Percentiles rank a stretch among this genome's conserved stretches.
Evolutionary conservation across 2,329 filamentous ascomycete species (phyloP).

Genomic region (Verticillium dahliae): DNA sequence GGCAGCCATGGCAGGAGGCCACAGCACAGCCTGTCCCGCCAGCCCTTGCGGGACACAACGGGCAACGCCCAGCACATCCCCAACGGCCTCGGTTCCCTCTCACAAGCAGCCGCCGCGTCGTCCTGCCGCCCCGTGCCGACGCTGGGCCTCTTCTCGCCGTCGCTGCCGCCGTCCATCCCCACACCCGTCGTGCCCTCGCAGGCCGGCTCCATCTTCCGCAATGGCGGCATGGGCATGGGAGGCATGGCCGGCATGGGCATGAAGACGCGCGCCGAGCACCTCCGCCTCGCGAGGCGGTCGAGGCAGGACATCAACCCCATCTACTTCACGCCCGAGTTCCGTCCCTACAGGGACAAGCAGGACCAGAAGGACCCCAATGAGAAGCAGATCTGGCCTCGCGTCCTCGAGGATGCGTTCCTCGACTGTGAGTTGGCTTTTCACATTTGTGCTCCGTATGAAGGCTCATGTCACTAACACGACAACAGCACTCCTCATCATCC

Average conservation of each 20-base stretch:
- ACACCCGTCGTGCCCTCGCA: constrained; percentile 45
- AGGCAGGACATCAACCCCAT: constrained; percentile 48
- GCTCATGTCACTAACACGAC: background rate
- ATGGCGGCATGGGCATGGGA: constrained; percentile 17
- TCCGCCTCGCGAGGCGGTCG: constrained; percentile 20
- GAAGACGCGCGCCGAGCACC: constrained; percentile 17
- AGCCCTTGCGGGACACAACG: constrained; percentile 45
- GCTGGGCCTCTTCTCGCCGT: constrained; percentile 35
- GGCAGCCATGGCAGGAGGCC: constrained; percentile 17
- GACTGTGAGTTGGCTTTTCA: constrained; percentile 44
- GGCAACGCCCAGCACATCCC: constrained; percentile 38
- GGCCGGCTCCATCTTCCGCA: constrained; percentile 28
- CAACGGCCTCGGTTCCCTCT: background rate
- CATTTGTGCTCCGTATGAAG: background rate
- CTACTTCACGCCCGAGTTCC: constrained; percentile 55
- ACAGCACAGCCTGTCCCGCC: constrained; percentile 3
- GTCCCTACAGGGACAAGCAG: constrained; percentile 60
- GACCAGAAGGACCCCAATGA: constrained; percentile 57
- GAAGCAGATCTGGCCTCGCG: constrained; percentile 55
- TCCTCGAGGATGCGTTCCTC: constrained; percentile 60
- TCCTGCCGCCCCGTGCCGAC: constrained; percentile 35
- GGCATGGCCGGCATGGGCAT: constrained; percentile 15
- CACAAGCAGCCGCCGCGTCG: background rate
- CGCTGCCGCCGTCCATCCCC: constrained; percentile 40
- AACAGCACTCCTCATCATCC: constrained; percentile 57